phyloP scores from a whole-genome alignment of 371 early-diverging fungal genomes.

The Capillidium rhysosporum region DNA sequence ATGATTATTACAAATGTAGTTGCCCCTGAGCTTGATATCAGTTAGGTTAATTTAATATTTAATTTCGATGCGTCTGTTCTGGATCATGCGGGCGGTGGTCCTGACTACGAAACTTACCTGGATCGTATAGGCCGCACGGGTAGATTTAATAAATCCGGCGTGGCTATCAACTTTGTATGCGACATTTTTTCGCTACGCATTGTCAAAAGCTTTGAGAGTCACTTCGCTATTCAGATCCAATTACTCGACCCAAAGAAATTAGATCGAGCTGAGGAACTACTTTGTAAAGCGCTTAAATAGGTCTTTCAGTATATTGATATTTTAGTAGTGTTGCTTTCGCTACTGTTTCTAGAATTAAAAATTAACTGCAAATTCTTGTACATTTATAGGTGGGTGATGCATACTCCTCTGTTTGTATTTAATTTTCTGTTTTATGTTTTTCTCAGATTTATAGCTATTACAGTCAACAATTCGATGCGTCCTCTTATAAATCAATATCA shows the following conservation, averaged over 20 bases:
- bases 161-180: conserved; percentile 91
- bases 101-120: conserved; percentile 89
- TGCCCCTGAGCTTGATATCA: conserved; percentile 95
- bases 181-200: conserved; percentile 39
- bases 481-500: too few relatives aligned
- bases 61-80: conserved; percentile 85
- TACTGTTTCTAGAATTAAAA: too few relatives aligned
- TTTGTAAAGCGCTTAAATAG: conserved; percentile 45
- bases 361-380: too few relatives aligned
- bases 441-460: too few relatives aligned
- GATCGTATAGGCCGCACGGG: conserved; percentile 99
- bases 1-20: conserved; percentile 92
- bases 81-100: conserved; percentile 9
- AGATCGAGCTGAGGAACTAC: conserved; percentile 48
- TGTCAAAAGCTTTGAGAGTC: conserved; percentile 51
- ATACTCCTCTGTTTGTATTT: too few relatives aligned
- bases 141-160: conserved; percentile 92
- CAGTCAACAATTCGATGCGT: too few relatives aligned
- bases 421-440: too few relatives aligned
- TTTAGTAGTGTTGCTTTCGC: too few relatives aligned
- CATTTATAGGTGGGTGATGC: too few relatives aligned
- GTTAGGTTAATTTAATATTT: conserved; percentile 89
- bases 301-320: too few relatives aligned
- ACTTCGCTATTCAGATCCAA: conserved; percentile 53
- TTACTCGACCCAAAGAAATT: conserved; percentile 57